phyloP scores from a whole-genome alignment of 2,329 filamentous ascomycete species.

The Cladosporium sp. region DNA sequence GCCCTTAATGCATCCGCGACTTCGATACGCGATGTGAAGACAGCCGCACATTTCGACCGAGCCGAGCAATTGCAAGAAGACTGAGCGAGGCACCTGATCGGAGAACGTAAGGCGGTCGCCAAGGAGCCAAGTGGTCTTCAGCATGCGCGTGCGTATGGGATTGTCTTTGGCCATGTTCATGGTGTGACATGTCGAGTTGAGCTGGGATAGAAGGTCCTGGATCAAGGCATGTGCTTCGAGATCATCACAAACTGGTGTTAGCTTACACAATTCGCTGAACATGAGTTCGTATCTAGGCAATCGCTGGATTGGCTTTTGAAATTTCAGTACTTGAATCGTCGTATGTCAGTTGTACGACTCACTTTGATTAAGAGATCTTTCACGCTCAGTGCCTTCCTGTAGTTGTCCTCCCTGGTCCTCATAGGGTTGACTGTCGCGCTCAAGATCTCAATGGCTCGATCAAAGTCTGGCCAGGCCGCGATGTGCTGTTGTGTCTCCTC shows the following conservation, averaged over 20 bases:
- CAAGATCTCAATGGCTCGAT: constrained; percentile 81
- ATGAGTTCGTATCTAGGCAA: constrained; percentile 89
- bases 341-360: constrained; percentile 19
- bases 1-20: constrained; percentile 62
- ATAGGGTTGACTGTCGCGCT: constrained; percentile 72
- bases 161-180: constrained; percentile 87
- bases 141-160: constrained; percentile 63
- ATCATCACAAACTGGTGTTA: constrained; percentile 82
- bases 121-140: constrained; percentile 81
- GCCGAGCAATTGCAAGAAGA: constrained; percentile 73
- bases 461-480: constrained; percentile 78
- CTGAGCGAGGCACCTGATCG: constrained; percentile 58
- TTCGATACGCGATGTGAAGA: constrained; percentile 80
- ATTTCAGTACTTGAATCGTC: not conserved
- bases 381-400: constrained; percentile 76
- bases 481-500: constrained; percentile 64
- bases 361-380: constrained; percentile 90
- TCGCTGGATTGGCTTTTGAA: constrained; percentile 79
- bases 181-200: constrained; percentile 73
- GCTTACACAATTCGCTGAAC: constrained; percentile 78
- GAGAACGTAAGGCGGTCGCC: constrained; percentile 79
- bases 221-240: constrained; percentile 80
- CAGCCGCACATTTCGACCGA: constrained; percentile 79
- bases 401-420: constrained; percentile 62
- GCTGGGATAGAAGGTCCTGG: constrained; percentile 67